Evolutionary conservation across 2,329 filamentous ascomycete species (phyloP).

Genomic region (Colletotrichum shisoi): DNA sequence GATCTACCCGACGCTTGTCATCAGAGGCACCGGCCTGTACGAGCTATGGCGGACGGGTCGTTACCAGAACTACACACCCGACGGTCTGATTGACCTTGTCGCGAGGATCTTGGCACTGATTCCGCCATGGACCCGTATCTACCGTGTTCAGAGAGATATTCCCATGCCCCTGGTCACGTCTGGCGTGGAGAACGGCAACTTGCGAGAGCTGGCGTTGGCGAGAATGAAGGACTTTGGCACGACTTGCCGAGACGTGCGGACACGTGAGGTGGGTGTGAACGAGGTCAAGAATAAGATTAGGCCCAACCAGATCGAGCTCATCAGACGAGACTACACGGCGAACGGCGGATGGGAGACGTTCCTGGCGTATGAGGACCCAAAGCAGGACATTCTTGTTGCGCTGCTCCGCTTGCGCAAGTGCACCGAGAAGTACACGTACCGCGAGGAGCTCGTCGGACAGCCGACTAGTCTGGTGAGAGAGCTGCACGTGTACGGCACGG

Average conservation of each 20-base stretch:
- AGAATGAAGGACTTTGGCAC: slow-evolving; percentile 99
- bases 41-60: slow-evolving; percentile 96
- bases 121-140: slow-evolving; percentile 97
- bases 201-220: slow-evolving; percentile 91
- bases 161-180: slow-evolving; percentile 99
- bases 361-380: slow-evolving; percentile 95
- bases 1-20: slow-evolving; percentile 97
- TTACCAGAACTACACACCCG: slow-evolving; percentile 99
- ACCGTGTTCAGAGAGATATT: slow-evolving; percentile 97
- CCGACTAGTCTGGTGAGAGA: slow-evolving; percentile 92
- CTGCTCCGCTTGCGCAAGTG: slow-evolving; percentile 90
- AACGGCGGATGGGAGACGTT: slow-evolving; percentile 99
- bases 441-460: slow-evolving; percentile 83
- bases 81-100: slow-evolving; percentile 92
- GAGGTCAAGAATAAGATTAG: slow-evolving; percentile 99
- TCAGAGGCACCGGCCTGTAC: slow-evolving; percentile 93
- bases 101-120: slow-evolving; percentile 95
- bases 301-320: slow-evolving; percentile 93
- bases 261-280: slow-evolving; percentile 96
- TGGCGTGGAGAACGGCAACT: slow-evolving; percentile 95
- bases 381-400: slow-evolving; percentile 96
- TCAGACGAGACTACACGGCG: slow-evolving; percentile 90
- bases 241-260: slow-evolving; percentile 93
- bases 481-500: slow-evolving; percentile 94
- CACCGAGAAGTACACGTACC: slow-evolving; percentile 88